These are phyloP conservation scores for Epichloe sylvatica DNA, from an alignment of 2,329 filamentous ascomycete genomes.

Conservation along the genomic window DNA sequence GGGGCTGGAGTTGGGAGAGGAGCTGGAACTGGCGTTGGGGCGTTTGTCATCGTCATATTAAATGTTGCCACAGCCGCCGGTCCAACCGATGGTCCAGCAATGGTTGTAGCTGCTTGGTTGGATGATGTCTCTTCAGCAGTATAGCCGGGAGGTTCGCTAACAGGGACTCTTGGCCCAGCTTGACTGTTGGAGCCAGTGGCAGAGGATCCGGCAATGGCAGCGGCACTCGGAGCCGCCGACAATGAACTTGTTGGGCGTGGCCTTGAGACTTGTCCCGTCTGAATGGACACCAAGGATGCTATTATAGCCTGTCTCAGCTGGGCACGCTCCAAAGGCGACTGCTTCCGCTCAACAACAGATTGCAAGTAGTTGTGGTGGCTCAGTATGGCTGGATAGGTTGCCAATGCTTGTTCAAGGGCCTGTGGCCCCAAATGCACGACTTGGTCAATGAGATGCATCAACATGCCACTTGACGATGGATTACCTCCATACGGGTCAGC, in stretches of 20 bases:
- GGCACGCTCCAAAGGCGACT: slow-evolving; percentile 31
- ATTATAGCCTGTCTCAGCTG: slow-evolving; percentile 37
- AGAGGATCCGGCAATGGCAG: slow-evolving; percentile 1
- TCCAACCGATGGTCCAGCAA: not conserved
- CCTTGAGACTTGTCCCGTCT: slow-evolving; percentile 27
- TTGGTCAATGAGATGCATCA: slow-evolving; percentile 38
- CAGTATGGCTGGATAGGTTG: slow-evolving; percentile 34
- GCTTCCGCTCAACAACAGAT: slow-evolving; percentile 35
- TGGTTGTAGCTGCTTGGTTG: not conserved
- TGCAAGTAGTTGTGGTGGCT: slow-evolving; percentile 35
- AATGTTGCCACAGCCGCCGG: not conserved
- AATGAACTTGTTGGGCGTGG: slow-evolving; percentile 7
- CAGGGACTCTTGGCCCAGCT: not conserved
- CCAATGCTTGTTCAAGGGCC: slow-evolving; percentile 32
- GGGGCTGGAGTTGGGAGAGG: slow-evolving; percentile 1
- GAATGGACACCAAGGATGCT: slow-evolving; percentile 29
- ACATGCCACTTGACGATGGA: slow-evolving; percentile 22
- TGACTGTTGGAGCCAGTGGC: not conserved
- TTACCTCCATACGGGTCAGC: slow-evolving; percentile 2
- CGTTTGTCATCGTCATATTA: not conserved
- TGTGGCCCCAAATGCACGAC: slow-evolving; percentile 35
- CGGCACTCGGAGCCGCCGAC: not conserved
- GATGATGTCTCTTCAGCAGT: not conserved
- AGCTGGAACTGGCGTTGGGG: not conserved
- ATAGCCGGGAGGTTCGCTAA: not conserved